Conservation (phyloP, 2,329 filamentous ascomycete species). For the Fusarium tupiense region DNA sequence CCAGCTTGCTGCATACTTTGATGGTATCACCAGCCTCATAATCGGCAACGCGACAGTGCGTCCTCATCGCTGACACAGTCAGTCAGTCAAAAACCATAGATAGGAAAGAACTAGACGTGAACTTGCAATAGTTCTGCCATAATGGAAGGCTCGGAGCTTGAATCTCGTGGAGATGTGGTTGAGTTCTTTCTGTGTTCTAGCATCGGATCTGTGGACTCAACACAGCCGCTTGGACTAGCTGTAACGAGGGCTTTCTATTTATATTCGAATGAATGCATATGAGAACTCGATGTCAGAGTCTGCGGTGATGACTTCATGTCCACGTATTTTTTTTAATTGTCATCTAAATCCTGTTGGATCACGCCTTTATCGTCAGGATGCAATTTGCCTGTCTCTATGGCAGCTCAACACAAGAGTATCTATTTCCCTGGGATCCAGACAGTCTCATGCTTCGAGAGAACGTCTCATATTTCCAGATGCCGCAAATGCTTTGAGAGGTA, state of each 20-base stretch:
- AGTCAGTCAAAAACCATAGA: too few species aligned
- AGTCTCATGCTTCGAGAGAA: neutral
- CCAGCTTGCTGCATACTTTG: too few species aligned
- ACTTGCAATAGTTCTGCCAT: too few species aligned
- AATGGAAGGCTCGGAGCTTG: neutral
- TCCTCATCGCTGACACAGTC: neutral
- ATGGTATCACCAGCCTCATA: too few species aligned
- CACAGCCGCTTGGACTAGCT: neutral
- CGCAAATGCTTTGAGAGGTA: neutral
- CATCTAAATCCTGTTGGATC: neutral
- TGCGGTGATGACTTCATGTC: too few species aligned
- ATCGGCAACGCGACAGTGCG: neutral
- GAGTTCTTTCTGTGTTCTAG: neutral
- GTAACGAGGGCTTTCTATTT: neutral
- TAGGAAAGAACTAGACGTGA: rapidly evolving
- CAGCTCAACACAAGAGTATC: neutral
- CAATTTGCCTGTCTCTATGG: neutral
- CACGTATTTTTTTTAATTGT: too few species aligned
- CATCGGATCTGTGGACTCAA: neutral
- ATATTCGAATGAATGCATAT: neutral
- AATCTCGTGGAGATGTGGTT: neutral
- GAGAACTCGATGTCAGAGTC: rapidly evolving
- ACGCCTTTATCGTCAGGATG: neutral
- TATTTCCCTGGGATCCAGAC: neutral
- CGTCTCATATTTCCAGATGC: neutral